phyloP scores from a whole-genome alignment of 2,329 filamentous ascomycete genomes.

The Gremmenia infestans region DNA sequence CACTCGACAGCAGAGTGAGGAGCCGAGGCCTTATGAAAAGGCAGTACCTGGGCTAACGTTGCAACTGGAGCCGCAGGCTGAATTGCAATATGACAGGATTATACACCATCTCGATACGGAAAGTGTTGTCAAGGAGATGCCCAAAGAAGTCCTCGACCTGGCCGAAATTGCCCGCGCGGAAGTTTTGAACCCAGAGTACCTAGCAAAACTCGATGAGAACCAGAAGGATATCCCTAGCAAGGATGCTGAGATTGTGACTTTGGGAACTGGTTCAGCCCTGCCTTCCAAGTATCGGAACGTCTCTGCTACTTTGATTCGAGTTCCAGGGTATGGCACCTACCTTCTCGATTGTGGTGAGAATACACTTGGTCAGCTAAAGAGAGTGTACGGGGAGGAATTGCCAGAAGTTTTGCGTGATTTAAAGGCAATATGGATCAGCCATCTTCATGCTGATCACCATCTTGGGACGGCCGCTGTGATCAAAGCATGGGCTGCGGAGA shows the following conservation, averaged over 20 bases:
- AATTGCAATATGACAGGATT: conserved; percentile 40
- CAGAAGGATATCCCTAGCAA: conserved; percentile 64
- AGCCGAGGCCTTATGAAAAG: conserved; percentile 12
- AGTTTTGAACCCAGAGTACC: conserved; percentile 41
- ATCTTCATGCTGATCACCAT: conserved; percentile 95
- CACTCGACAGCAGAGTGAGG: conserved; percentile 1
- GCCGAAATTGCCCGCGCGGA: conserved; percentile 43
- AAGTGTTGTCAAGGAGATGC: conserved; percentile 36
- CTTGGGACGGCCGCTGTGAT: conserved; percentile 80
- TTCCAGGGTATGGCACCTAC: conserved; percentile 83
- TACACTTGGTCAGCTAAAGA: conserved; percentile 79
- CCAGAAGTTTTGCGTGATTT: conserved; percentile 71
- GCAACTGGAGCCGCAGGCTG: conserved; percentile 26
- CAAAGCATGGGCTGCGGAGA: conserved; percentile 66
- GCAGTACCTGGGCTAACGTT: conserved; percentile 23
- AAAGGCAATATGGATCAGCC: conserved; percentile 84
- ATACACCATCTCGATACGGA: conserved; percentile 45
- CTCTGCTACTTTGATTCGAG: conserved; percentile 76
- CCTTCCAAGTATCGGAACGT: conserved; percentile 96
- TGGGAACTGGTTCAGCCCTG: conserved; percentile 86
- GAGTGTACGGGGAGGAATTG: conserved; percentile 65
- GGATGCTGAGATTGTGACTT: conserved; percentile 76
- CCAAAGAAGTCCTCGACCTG: conserved; percentile 45
- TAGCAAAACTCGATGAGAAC: conserved; percentile 43
- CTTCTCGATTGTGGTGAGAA: conserved; percentile 90